These are phyloP conservation scores for Acer yangbiense DNA, from an alignment of 345 rosid species.

Conservation along the genomic window DNA sequence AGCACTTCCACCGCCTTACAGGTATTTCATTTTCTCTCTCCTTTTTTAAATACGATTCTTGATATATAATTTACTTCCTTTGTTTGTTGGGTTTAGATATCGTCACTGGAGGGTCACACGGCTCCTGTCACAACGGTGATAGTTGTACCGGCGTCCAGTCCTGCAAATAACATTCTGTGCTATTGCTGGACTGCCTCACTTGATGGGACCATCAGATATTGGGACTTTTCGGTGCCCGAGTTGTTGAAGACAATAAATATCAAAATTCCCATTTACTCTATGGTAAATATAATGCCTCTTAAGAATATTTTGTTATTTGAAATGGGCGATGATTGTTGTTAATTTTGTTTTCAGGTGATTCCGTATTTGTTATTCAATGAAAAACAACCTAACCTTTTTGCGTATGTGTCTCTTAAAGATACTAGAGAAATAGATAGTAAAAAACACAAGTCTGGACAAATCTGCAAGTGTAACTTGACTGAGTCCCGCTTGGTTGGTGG, in stretches of 20 bases:
- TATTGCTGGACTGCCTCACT: conserved; percentile 96
- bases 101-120: conserved; percentile 81
- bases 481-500: conserved; percentile 62
- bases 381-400: conserved; percentile 46
- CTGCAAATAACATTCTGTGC: conserved; percentile 56
- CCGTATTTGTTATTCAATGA: conserved; percentile 56
- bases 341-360: conserved; percentile 58
- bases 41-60: too few species aligned
- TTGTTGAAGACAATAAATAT: conserved; percentile 67
- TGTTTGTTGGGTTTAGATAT: conserved; percentile 33
- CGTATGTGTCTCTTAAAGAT: conserved; percentile 68
- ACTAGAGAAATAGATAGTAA: conserved; percentile 17
- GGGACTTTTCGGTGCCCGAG: conserved; percentile 87
- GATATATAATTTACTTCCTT: too few species aligned
- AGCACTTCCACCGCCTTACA: conserved; percentile 83
- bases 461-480: conserved; percentile 73
- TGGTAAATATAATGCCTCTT: conserved; percentile 42
- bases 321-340: conserved; percentile 13
- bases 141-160: conserved; percentile 65
- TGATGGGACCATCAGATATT: conserved; percentile 85
- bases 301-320: neutral
- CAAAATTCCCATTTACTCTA: conserved; percentile 65
- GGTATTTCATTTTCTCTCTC: conserved; percentile 34
- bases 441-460: conserved; percentile 41
- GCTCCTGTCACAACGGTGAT: conserved; percentile 72